Percentiles rank a stretch among this genome's conserved stretches.
Evolutionary conservation across 2,329 filamentous ascomycete genomes (phyloP).

Genomic region (Hymenoscyphus fructigenus): DNA sequence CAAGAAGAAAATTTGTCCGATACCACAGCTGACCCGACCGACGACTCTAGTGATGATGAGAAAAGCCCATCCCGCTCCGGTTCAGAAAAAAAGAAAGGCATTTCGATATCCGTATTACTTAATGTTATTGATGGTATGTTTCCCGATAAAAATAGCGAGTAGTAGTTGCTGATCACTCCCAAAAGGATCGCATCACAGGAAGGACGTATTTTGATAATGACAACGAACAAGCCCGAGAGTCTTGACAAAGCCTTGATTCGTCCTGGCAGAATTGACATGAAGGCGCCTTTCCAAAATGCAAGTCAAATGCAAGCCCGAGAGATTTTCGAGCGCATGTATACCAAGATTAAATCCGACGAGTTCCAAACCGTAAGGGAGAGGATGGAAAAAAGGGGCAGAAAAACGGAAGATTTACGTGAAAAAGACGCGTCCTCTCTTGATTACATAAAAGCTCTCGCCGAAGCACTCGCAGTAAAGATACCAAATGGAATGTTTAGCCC

Average conservation of each 20-base stretch:
- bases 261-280: conserved; percentile 62
- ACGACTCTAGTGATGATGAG: too few species aligned
- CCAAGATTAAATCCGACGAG: too few species aligned
- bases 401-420: neutral
- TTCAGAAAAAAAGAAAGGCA: conserved; percentile 18
- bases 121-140: conserved; percentile 62
- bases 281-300: conserved; percentile 51
- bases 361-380: conserved; percentile 18
- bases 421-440: neutral
- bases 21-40: too few species aligned
- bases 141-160: too few species aligned
- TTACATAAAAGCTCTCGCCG: conserved; percentile 43
- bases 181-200: conserved; percentile 61
- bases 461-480: conserved; percentile 52
- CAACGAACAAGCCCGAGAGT: conserved; percentile 63
- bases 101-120: conserved; percentile 63
- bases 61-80: too few species aligned
- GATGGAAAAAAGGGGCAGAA: conserved; percentile 9
- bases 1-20: too few species aligned
- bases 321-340: conserved; percentile 6
- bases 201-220: conserved; percentile 69
- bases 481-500: conserved; percentile 53
- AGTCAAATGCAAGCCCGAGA: conserved; percentile 13
- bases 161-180: too few species aligned
- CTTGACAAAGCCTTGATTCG: conserved; percentile 61